Conservation (phyloP, 345 rosid genomes). For the Eucalyptus erythrocorys region DNA sequence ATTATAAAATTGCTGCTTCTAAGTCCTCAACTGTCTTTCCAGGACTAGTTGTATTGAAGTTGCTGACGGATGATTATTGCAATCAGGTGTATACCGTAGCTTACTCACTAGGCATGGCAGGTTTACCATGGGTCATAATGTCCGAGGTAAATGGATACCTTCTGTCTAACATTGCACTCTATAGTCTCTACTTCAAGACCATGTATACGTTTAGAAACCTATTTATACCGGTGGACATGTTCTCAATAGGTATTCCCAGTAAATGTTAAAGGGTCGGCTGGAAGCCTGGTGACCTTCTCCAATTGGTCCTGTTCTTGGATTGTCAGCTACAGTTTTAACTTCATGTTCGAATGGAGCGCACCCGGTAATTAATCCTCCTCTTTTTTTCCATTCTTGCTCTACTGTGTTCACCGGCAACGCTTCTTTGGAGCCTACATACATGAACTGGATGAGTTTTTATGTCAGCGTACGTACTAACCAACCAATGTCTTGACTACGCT, state of each 20-base stretch:
- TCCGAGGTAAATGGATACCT: slow-evolving; percentile 36
- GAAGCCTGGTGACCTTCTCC: slow-evolving; percentile 31
- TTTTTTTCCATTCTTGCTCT: background rate
- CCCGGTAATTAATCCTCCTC: slow-evolving; percentile 10
- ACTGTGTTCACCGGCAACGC: background rate
- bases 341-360: slow-evolving; percentile 38
- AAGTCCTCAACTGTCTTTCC: background rate
- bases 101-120: background rate
- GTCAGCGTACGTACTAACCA: background rate
- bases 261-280: slow-evolving; percentile 38
- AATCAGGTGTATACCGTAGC: slow-evolving; percentile 18
- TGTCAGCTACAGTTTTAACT: slow-evolving; percentile 27
- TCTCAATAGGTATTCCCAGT: background rate
- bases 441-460: background rate
- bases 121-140: slow-evolving; percentile 10
- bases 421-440: background rate
- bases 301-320: slow-evolving; percentile 42
- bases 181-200: background rate
- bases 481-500: background rate
- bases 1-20: background rate
- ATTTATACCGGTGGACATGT: background rate
- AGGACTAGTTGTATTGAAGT: background rate
- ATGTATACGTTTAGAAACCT: background rate
- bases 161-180: background rate
- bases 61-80: background rate